phyloP scores from a whole-genome alignment of 2,329 filamentous ascomycete genomes.

The Sporothrix pallida region DNA sequence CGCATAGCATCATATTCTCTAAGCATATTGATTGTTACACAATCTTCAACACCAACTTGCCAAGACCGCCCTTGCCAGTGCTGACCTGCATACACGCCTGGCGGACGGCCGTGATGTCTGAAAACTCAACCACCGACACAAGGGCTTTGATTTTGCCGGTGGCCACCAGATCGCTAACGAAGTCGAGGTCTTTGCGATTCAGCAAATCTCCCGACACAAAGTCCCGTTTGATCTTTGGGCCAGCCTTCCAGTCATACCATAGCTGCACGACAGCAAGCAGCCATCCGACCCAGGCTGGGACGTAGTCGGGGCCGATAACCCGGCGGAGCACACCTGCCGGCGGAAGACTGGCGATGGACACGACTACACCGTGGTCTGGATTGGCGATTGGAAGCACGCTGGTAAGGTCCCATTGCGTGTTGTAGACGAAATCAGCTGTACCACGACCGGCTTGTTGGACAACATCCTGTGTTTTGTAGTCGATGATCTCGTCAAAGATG shows the following conservation, averaged over 20 bases:
- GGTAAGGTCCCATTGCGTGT: conserved; percentile 52
- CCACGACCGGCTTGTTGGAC: conserved; percentile 47
- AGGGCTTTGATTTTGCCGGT: conserved; percentile 52
- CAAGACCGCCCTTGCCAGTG: conserved; percentile 51
- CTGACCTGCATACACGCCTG: conserved; percentile 50
- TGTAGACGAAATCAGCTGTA: conserved; percentile 57
- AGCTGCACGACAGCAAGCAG: conserved; percentile 44
- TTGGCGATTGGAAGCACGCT: conserved; percentile 50
- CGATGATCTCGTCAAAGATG: conserved; percentile 56
- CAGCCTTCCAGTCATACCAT: conserved; percentile 51
- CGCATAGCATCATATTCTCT: neutral
- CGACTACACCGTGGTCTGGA: conserved; percentile 47
- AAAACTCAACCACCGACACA: conserved; percentile 49
- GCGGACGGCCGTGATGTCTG: conserved; percentile 52
- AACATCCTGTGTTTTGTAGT: conserved; percentile 55
- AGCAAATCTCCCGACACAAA: conserved; percentile 55
- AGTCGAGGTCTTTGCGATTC: conserved; percentile 41
- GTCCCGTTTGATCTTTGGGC: conserved; percentile 53
- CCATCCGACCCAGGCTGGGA: conserved; percentile 48
- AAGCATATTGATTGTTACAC: neutral
- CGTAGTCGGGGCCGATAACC: conserved; percentile 43
- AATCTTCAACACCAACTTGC: conserved; percentile 51
- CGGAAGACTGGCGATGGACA: conserved; percentile 51
- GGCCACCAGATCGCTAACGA: conserved; percentile 49
- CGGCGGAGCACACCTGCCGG: conserved; percentile 41